Conservation (phyloP, 2,329 filamentous ascomycete species). For the Tolypocladium tundrense region DNA sequence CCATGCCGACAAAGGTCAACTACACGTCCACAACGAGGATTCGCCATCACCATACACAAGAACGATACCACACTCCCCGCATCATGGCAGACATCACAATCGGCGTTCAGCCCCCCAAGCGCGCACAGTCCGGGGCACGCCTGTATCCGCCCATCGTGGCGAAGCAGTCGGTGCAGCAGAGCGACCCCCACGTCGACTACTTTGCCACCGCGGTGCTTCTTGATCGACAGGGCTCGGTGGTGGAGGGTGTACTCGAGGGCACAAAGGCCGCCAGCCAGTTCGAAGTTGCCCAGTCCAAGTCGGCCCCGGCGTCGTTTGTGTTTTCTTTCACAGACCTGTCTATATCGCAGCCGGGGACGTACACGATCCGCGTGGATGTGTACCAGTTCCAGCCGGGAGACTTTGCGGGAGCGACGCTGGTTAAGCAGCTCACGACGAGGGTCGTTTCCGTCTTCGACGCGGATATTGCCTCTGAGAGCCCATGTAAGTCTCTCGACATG, state of each 20-base stretch:
- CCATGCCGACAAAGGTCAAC: conserved; percentile 1
- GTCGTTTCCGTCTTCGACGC: conserved; percentile 7
- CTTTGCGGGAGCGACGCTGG: conserved; percentile 4
- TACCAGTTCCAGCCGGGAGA: conserved; percentile 11
- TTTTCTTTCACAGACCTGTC: conserved; percentile 16
- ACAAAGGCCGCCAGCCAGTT: conserved; percentile 9
- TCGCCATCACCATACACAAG: not conserved
- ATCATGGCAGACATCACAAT: conserved; percentile 9
- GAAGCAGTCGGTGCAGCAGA: conserved; percentile 4
- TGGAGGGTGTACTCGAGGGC: conserved; percentile 11
- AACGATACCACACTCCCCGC: not conserved
- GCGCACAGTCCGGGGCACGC: conserved; percentile 5
- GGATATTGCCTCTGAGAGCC: conserved; percentile 3
- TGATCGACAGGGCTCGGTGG: conserved; percentile 5
- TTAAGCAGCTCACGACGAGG: conserved; percentile 8
- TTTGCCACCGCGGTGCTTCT: conserved; percentile 17
- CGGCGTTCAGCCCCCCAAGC: conserved; percentile 13
- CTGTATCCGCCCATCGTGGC: conserved; percentile 14
- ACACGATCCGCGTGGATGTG: conserved; percentile 16
- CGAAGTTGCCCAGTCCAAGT: conserved; percentile 2
- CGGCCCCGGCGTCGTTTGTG: conserved; percentile 6
- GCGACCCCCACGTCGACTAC: conserved; percentile 7
- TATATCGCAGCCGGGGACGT: conserved; percentile 12
- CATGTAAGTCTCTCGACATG: conserved; percentile 3
- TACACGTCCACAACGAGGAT: not conserved